These are phyloP conservation scores for Globisporangium cederbergense DNA, from an alignment of 352 stramenopile species.

Conservation along the genomic window DNA sequence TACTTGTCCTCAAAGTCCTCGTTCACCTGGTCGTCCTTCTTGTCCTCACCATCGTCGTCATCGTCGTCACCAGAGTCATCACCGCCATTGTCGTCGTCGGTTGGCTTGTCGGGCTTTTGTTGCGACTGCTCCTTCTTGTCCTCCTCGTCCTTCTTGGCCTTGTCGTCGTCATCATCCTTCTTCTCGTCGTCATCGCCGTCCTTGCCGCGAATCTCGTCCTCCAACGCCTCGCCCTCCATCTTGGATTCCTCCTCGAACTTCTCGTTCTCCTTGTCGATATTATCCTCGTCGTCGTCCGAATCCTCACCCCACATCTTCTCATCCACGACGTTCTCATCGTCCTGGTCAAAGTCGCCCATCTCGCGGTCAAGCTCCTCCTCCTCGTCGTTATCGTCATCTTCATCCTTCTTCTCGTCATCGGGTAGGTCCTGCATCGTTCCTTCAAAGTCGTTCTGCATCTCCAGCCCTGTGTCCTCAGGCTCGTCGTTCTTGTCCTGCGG, in stretches of 20 bases:
- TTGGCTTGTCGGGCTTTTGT: conserved; percentile 47
- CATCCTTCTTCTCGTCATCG: conserved; percentile 89
- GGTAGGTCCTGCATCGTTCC: conserved; percentile 98
- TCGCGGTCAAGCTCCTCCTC: conserved; percentile 97
- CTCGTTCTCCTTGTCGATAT: conserved; percentile 95
- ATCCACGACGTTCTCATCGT: conserved; percentile 98
- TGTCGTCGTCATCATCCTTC: conserved; percentile 57
- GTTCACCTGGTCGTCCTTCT: conserved; percentile 86
- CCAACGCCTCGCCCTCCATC: conserved; percentile 69
- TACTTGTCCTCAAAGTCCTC: conserved; percentile 90
- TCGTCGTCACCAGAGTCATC: conserved; percentile 36
- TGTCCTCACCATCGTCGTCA: conserved; percentile 39
- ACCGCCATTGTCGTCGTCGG: conserved; percentile 37
- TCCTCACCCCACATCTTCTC: conserved; percentile 98
- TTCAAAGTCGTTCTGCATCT: conserved; percentile 99
- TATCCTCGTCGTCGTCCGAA: conserved; percentile 90
- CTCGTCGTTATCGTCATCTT: conserved; percentile 86
- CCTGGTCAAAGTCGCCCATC: conserved; percentile 97
- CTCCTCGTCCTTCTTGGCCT: conserved; percentile 40
- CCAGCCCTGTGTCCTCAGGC: conserved; percentile 95
- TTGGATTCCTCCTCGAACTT: conserved; percentile 91
- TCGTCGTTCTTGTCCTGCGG: conserved; percentile 89
- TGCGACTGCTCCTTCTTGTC: conserved; percentile 38
- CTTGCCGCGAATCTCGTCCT: conserved; percentile 89
- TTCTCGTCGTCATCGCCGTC: conserved; percentile 86